Conservation (phyloP, 2,329 filamentous ascomycete species). For the Curvularia lunata region DNA sequence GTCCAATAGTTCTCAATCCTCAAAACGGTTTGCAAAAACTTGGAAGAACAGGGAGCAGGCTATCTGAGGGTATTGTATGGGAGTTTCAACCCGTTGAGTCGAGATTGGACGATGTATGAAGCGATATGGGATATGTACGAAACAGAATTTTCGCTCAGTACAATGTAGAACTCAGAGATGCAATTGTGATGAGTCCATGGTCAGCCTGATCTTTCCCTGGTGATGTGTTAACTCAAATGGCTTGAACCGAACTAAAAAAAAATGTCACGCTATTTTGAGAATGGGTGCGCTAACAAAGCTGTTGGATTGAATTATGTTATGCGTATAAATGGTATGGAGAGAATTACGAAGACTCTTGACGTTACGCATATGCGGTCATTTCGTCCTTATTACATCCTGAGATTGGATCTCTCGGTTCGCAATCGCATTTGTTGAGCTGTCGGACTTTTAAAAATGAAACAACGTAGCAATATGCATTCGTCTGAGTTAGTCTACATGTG, state of each 20-base stretch:
- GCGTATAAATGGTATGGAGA: neutral
- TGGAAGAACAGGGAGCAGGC: conserved; percentile 13
- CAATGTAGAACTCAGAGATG: neutral
- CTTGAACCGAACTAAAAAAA: neutral
- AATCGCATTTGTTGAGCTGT: neutral
- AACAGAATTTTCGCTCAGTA: neutral
- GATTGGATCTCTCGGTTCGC: neutral
- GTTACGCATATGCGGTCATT: neutral
- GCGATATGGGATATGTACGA: neutral
- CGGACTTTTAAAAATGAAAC: neutral
- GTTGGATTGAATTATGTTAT: neutral
- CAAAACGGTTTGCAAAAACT: conserved; percentile 10
- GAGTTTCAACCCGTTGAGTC: neutral
- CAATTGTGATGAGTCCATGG: neutral
- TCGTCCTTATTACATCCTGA: neutral
- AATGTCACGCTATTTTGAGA: neutral
- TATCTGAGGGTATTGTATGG: conserved; percentile 19
- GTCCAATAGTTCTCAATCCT: conserved; percentile 13
- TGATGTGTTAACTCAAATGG: neutral
- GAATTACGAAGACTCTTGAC: neutral
- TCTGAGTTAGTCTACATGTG: neutral
- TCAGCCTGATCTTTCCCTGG: neutral
- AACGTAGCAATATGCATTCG: neutral
- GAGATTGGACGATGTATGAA: neutral
- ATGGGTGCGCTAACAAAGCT: neutral